Evolutionary conservation across 1,139 yeast species (phyloP), one percentile per base, ranked within the genome.

Genomic region (Pichia sp.): DNA sequence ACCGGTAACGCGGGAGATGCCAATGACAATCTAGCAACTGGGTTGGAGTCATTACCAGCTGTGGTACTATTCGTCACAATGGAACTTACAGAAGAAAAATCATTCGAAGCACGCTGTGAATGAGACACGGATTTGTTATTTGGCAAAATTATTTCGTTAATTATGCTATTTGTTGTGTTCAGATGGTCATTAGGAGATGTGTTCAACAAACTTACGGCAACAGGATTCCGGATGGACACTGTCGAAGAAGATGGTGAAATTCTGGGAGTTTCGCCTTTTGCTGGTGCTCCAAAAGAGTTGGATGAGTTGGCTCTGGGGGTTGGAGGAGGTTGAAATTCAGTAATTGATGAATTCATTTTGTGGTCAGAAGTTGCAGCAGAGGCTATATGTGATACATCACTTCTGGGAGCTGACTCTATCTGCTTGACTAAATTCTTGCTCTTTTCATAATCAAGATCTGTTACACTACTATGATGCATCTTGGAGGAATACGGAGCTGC

Each of bases 1-100:
- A 61, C 59, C 8, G 65, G 65, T 29, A 61, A 46, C 1, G 65
- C 65, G 10, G 64, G 64, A 2, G 62, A 52, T 3, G 63, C 63
- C 8, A 59, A 44, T 26, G 59, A 50, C 27, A 61, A 49, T 41
- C 56, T 52, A 32, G 49, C 50, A 37, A 57, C 51, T 2, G 64
- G 64, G 40, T 60, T 60, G 8, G 27, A 36, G 28, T 46, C 44
- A 6, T 42, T 46, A 38, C 52, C 45, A 2, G 45, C 36, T 27
- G 37, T 16, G 44, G 42, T 53, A 44, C 29, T 39, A 31, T 11
- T 35, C 2, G 50, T 48, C 3, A 38, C 16, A 29, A 46, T 42
- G 2, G 50, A 45, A 28, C 46, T 47, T 4, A 47, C 28, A 4
- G 44, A 34, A 6, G 51, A 44, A 37, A 43, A 45, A 41, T 48